Evolutionary conservation across 768 basidiomycete species (phyloP), one percentile per base, ranked within the genome.

Genomic region (Heimioporus sp.): DNA sequence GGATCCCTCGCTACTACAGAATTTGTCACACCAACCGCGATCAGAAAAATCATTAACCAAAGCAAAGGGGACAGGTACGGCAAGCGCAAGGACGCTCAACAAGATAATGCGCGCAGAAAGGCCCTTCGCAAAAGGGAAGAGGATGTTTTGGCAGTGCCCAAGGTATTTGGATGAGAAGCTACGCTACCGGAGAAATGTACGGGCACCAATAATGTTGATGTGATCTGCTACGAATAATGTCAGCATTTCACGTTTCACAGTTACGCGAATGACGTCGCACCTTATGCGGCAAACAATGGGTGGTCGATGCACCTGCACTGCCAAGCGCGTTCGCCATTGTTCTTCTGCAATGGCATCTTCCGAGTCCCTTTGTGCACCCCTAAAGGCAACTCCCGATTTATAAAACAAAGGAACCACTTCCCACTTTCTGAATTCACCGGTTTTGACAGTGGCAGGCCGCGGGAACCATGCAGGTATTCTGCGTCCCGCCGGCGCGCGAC

Each of bases 11-110:
- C 5, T 40, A 8, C 40, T 51, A 31, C 68, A 95, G 97, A 97
- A 78, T 99, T 97, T 64, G 76, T 98, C 42, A 87, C 93, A 2
- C 96, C 97, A 6, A 80, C 92, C 11, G 84, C 87, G 10, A 78
- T 89, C 19, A 84, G 93, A 47, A 86, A 86, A 15, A 75, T 81
- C 0, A 65, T 80, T 50, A 85, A 83, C 66, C 79, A 83, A 57
- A 83, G 81, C 59, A 83, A 86, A 67, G 94, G 93, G 1, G 76
- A 79, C 52, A 93, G 83, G 70, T 98, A 98, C 71, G 81, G 81
- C 49, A 76, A 78, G 36, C 80, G 96, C 53, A 95, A 97, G 72
- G 80, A 88, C 42, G 86, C 85, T 12, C 79, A 94, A 66, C 73
- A 75, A 57, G 88, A 92, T 56, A 76, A 78, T 49, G 73, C 75